phyloP scores from a whole-genome alignment of 352 stramenopile species.

The Globisporangium nunn region DNA sequence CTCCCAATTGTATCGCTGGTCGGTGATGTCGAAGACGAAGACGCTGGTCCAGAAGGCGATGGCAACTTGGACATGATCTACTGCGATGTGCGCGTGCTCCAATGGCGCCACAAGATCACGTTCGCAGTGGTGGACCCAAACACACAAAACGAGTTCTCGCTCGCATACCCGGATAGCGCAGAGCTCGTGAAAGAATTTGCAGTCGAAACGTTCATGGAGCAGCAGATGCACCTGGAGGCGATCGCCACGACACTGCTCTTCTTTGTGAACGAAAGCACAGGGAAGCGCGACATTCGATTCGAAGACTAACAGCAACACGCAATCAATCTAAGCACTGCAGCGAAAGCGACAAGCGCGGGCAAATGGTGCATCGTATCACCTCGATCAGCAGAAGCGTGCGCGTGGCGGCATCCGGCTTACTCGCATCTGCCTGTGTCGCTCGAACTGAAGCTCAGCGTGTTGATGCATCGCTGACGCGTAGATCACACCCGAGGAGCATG shows the following conservation, averaged over 20 bases:
- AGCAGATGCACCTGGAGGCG: conserved; percentile 55
- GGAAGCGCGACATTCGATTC: conserved; percentile 33
- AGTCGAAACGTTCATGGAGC: conserved; percentile 42
- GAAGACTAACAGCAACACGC: conserved; percentile 27
- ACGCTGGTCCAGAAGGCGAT: conserved; percentile 16
- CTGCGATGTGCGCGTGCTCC: conserved; percentile 32
- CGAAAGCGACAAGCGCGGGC: too few relatives aligned
- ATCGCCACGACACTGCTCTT: conserved; percentile 46
- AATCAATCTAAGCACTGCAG: too few relatives aligned
- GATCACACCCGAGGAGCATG: conserved; percentile 3
- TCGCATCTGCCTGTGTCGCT: neutral
- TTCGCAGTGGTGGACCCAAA: conserved; percentile 39
- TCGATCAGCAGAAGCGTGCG: conserved; percentile 4
- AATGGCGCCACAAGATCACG: conserved; percentile 13
- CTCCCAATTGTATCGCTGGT: conserved; percentile 30
- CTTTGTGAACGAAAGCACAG: conserved; percentile 17
- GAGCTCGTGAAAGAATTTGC: conserved; percentile 51
- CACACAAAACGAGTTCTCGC: conserved; percentile 13
- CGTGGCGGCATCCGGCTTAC: neutral
- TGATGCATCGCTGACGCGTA: conserved; percentile 9
- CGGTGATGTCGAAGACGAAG: conserved; percentile 15
- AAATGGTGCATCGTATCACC: neutral
- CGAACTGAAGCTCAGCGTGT: conserved; percentile 4
- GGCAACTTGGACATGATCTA: neutral
- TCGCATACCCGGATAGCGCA: conserved; percentile 41